phyloP scores from a whole-genome alignment of 176 grass and related monocot genomes.

The Themeda triandra region DNA sequence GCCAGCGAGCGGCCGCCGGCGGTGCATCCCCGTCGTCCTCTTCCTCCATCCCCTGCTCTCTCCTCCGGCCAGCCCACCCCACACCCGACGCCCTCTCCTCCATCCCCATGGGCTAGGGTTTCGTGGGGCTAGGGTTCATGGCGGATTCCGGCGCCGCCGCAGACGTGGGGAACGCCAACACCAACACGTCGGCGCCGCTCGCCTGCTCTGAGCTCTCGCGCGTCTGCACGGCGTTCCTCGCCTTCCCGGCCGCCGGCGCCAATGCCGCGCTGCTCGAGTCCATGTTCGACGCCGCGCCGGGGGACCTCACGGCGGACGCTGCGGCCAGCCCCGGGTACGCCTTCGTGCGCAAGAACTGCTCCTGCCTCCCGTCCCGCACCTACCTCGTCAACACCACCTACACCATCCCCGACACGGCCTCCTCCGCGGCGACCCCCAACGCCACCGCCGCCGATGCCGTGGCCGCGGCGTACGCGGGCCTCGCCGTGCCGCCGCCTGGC shows the following conservation, averaged over 20 bases:
- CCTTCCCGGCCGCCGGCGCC: constrained; percentile 45
- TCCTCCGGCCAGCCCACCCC: too few relatives aligned
- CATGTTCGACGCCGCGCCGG: constrained; percentile 82
- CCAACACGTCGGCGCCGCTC: constrained; percentile 61
- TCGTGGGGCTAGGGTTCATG: too few relatives aligned
- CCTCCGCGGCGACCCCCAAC: constrained; percentile 28
- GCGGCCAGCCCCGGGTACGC: constrained; percentile 77
- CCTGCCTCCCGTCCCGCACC: constrained; percentile 69
- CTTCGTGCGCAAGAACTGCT: constrained; percentile 98
- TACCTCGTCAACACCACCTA: constrained; percentile 91
- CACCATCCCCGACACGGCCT: constrained; percentile 42
- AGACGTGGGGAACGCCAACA: neutral
- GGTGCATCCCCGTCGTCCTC: too few relatives aligned
- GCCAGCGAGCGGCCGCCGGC: too few relatives aligned
- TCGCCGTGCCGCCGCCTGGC: constrained; percentile 51
- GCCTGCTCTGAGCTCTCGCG: constrained; percentile 78
- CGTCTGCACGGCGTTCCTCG: constrained; percentile 93
- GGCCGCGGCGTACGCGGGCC: constrained; percentile 50
- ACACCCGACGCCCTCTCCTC: too few relatives aligned
- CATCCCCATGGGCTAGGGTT: too few relatives aligned
- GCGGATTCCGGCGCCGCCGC: neutral
- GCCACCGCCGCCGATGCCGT: constrained; percentile 44
- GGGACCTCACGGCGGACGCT: constrained; percentile 76
- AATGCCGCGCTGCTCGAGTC: constrained; percentile 50
- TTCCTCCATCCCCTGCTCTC: too few relatives aligned